A percentile compares a stretch with the other conserved stretches of the same genome.
These are phyloP conservation scores for Acanthamoeba divionensis DNA, from an alignment of 208 protist genomes.

Conservation along the genomic window DNA sequence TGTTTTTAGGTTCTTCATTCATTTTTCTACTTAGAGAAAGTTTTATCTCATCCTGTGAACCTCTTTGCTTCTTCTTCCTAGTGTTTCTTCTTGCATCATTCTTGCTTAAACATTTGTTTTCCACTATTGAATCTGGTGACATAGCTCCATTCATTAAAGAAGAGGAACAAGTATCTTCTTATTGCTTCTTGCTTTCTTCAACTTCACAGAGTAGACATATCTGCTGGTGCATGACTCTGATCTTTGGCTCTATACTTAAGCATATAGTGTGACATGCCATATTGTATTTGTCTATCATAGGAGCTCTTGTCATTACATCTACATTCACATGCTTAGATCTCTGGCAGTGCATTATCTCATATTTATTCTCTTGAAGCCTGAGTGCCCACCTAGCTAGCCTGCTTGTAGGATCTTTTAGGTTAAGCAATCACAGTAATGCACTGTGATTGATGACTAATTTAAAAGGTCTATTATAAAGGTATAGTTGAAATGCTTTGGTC, in stretches of 20 bases:
- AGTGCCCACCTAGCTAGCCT: background rate
- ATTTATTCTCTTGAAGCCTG: background rate
- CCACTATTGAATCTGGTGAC: background rate
- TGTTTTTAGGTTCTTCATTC: background rate
- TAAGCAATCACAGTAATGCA: background rate
- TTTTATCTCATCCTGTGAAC: background rate
- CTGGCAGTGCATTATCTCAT: background rate
- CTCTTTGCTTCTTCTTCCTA: background rate
- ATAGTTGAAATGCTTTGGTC: background rate
- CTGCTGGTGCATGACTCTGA: too few species aligned
- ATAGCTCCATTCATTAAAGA: too few species aligned
- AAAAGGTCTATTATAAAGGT: background rate
- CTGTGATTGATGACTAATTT: background rate
- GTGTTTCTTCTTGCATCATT: background rate
- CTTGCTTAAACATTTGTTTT: background rate
- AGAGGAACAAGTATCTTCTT: background rate
- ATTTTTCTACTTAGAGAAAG: too few species aligned
- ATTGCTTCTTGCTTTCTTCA: too few species aligned
- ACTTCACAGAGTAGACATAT: too few species aligned
- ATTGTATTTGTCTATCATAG: background rate
- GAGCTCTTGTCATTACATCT: background rate
- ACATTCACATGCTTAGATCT: background rate
- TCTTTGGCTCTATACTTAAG: too few species aligned
- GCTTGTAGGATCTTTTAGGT: background rate
- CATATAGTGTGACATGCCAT: background rate